phyloP scores from a whole-genome alignment of 78 protist genomes.

The Creolimax fragrantissima region DNA sequence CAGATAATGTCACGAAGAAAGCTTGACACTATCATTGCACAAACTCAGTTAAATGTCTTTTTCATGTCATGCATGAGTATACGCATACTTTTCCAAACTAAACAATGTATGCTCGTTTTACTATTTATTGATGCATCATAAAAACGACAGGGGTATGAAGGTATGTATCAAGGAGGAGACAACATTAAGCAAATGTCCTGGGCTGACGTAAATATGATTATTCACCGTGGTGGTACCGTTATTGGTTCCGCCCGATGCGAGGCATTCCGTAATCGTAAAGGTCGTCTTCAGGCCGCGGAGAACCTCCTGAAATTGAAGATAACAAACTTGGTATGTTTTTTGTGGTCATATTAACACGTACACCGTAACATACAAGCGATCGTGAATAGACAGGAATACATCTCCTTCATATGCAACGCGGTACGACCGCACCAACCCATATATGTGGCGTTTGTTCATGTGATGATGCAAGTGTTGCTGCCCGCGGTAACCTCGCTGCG shows the following conservation, averaged over 20 bases:
- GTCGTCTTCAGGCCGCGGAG: conserved; percentile 55
- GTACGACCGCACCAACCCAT: no score
- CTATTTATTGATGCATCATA: neutral
- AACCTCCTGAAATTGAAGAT: conserved; percentile 47
- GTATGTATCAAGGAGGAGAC: conserved; percentile 50
- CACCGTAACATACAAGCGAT: no score
- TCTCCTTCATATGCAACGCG: no score
- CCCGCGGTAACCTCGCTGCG: no score
- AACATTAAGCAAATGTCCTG: conserved; percentile 38
- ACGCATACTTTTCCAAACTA: neutral
- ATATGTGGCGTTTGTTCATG: no score
- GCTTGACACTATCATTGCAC: neutral
- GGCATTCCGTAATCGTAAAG: conserved; percentile 47
- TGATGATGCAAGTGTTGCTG: no score
- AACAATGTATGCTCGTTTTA: neutral
- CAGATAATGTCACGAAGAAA: no score
- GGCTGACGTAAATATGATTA: conserved; percentile 38
- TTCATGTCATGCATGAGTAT: neutral
- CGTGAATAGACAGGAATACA: no score
- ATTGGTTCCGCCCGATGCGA: conserved; percentile 67
- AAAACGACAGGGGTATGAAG: conserved; percentile 52
- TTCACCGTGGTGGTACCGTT: conserved; percentile 61
- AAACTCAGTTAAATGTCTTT: neutral
- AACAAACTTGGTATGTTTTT: conserved; percentile 30
- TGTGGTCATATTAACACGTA: neutral